Percentiles rank a stretch among this genome's conserved stretches.
phyloP scores from a whole-genome alignment of 257 asterid genomes.

The Sherardia arvensis region DNA sequence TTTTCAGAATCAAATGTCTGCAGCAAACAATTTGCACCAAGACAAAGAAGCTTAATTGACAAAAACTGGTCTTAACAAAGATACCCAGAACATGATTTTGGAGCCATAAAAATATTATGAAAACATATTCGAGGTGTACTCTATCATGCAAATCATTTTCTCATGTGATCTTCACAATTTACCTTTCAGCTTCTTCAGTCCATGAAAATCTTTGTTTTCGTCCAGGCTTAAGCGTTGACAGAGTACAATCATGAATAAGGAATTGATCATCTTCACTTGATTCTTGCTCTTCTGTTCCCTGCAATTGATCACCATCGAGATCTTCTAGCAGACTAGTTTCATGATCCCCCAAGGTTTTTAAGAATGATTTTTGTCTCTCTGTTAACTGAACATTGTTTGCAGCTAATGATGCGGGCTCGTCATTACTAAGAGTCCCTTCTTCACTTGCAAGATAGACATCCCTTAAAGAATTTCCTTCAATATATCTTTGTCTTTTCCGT shows the following conservation, averaged over 20 bases:
- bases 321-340: slow-evolving; percentile 25
- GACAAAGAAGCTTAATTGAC: too few relatives aligned
- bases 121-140: neutral
- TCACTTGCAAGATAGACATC: slow-evolving; percentile 20
- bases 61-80: too few relatives aligned
- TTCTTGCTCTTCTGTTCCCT: slow-evolving; percentile 28
- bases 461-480: slow-evolving; percentile 32
- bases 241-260: slow-evolving; percentile 41
- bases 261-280: slow-evolving; percentile 26
- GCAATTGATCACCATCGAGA: slow-evolving; percentile 22
- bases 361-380: slow-evolving; percentile 26
- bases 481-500: slow-evolving; percentile 42
- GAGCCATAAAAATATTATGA: neutral
- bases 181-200: slow-evolving; percentile 93
- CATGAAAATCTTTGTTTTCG: slow-evolving; percentile 60
- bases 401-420: slow-evolving; percentile 21
- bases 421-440: slow-evolving; percentile 30
- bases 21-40: neutral
- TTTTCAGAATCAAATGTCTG: neutral
- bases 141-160: neutral
- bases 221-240: slow-evolving; percentile 39
- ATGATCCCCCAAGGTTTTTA: slow-evolving; percentile 24
- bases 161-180: slow-evolving; percentile 16
- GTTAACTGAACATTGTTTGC: slow-evolving; percentile 27
- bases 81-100: neutral